Percentiles rank a stretch among this genome's conserved stretches.
These are phyloP conservation scores for Cladosporium sp. DNA, from an alignment of 2,329 filamentous ascomycete species.

Conservation along the genomic window DNA sequence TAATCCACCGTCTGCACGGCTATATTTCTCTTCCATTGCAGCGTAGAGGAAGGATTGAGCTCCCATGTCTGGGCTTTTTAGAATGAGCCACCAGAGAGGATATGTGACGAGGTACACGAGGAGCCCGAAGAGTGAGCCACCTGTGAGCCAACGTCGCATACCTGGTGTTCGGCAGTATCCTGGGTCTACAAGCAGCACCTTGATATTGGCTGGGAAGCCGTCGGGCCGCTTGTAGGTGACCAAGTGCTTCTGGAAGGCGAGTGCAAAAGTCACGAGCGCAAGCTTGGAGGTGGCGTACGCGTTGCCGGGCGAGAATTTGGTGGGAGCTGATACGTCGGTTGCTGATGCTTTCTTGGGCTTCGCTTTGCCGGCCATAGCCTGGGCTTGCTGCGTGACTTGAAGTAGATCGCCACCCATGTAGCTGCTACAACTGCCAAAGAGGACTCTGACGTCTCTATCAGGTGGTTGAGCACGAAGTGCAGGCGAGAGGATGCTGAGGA, in stretches of 20 bases:
- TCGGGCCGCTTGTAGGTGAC: conserved; percentile 81
- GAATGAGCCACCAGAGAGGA: conserved; percentile 76
- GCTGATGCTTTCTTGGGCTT: conserved; percentile 48
- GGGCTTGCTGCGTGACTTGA: conserved; percentile 42
- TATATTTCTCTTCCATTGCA: conserved; percentile 73
- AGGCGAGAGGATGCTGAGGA: conserved; percentile 85
- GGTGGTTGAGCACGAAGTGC: conserved; percentile 87
- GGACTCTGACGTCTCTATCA: conserved; percentile 84
- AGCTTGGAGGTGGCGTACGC: conserved; percentile 54
- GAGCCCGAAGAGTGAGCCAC: conserved; percentile 78
- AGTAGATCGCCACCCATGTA: conserved; percentile 76
- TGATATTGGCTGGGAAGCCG: conserved; percentile 72
- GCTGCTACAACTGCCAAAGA: conserved; percentile 81
- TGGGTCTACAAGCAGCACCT: conserved; percentile 83
- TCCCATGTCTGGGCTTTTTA: conserved; percentile 80
- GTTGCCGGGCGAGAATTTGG: conserved; percentile 40
- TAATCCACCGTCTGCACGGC: conserved; percentile 61
- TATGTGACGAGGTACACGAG: conserved; percentile 73
- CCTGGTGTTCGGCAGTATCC: conserved; percentile 81
- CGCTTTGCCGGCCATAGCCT: conserved; percentile 50
- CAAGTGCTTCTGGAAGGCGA: conserved; percentile 88
- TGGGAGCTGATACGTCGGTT: conserved; percentile 19
- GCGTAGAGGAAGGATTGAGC: conserved; percentile 84
- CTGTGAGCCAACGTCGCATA: conserved; percentile 78
- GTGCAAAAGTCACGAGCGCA: conserved; percentile 82